Evolutionary conservation across 371 early-diverging fungal genomes (phyloP).

Genomic region (Dichotomocladium elegans): DNA sequence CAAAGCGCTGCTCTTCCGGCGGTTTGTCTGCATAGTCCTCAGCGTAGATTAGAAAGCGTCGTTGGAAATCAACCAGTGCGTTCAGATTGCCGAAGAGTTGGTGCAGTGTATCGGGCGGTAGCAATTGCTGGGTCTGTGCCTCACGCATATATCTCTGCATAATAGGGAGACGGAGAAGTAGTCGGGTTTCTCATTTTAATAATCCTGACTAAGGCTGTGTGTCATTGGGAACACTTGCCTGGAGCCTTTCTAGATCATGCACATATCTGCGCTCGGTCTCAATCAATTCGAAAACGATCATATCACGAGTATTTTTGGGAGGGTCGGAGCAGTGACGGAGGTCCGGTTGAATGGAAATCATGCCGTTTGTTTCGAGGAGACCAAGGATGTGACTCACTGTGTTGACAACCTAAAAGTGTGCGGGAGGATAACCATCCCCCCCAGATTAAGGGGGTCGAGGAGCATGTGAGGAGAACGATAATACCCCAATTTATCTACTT

Average conservation of each 20-base stretch:
- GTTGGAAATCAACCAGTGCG: constrained; percentile 93
- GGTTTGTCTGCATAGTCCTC: constrained; percentile 75
- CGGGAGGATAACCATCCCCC: too few species aligned
- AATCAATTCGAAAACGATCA: constrained; percentile 59
- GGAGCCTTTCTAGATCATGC: constrained; percentile 71
- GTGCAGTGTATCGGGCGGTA: constrained; percentile 73
- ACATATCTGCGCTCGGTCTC: constrained; percentile 29
- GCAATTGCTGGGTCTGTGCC: constrained; percentile 49
- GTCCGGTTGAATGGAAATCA: constrained; percentile 16
- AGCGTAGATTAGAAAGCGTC: constrained; percentile 86
- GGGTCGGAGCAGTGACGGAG: constrained; percentile 26
- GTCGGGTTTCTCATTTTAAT: too few species aligned
- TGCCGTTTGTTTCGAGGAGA: constrained; percentile 25
- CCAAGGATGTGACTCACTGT: constrained; percentile 29
- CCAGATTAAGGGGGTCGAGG: neutral
- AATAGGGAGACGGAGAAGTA: too few species aligned
- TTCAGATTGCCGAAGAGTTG: constrained; percentile 89
- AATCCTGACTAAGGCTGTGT: too few species aligned
- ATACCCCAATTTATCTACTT: neutral
- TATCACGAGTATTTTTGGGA: constrained; percentile 78
- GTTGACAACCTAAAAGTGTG: constrained; percentile 42
- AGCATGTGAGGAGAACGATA: neutral
- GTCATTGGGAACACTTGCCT: constrained; percentile 28
- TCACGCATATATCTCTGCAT: constrained; percentile 46
- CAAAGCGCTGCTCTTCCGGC: constrained; percentile 84